Evolutionary conservation across 441 rosid species (phyloP), one percentile per base, ranked within the genome.

Genomic region (Euphorbia celastroides): DNA sequence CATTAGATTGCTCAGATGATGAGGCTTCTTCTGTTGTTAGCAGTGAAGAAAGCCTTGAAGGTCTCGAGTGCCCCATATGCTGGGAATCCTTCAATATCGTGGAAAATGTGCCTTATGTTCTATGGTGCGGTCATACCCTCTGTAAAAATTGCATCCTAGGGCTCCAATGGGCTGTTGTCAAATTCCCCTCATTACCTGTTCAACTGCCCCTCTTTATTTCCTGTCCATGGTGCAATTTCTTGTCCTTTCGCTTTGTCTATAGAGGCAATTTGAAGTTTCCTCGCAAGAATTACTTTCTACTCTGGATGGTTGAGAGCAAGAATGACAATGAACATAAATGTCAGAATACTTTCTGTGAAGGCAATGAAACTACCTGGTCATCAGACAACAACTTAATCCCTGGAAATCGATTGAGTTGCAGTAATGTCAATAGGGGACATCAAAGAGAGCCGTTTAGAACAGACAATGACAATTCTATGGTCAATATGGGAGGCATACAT

Each of bases 111-210:
- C 96, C 98, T 17, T 86, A 87, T 62, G 95, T 92, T 65, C 73
- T 92, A 68, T 92, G 96, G 98, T 92, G 98, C 26, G 98, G 98
- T 70, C 98, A 92, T 67, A 92, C 96, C 25, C 84, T 92, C 23
- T 92, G 98, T 80, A 86, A 86, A 71, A 84, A 83, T 54, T 92
- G 98, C 76, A 81, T 92, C 65, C 70, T 88, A 14, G 93, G 90
- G 1, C 85, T 92, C 67, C 97, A 87, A 70, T 84, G 87, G 67
- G 97, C 96, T 0, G 81, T 84, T 63, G 80, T 92, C 50, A 88
- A 87, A 72, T 65, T 84, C 66, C 96, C 97, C 7, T 83, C 93
- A 38, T 66, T 88, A 54, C 79, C 79, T 62, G 75, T 88, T 46
- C 92, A 80, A 70, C 90, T 92, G 57, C 98, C 98, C 0, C 88